phyloP scores from a whole-genome alignment of 163 green algal genomes.

The Chlamydomonas reinhardtii region DNA sequence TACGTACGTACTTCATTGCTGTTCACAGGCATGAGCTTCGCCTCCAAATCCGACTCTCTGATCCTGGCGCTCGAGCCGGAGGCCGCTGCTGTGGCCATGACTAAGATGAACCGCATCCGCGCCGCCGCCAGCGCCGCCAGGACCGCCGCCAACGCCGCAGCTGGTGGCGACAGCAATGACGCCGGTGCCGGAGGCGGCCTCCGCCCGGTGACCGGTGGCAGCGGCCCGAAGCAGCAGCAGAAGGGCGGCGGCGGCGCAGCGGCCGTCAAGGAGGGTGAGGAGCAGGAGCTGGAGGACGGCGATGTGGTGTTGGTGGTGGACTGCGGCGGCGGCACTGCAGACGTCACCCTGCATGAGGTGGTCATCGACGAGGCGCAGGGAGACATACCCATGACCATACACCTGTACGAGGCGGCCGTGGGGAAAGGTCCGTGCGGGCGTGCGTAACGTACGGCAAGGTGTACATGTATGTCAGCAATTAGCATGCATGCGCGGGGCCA shows the following conservation, averaged over 20 bases:
- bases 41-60: neutral
- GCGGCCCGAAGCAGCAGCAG: too few species aligned
- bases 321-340: conserved; percentile 26
- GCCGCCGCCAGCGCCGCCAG: neutral
- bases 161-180: too few species aligned
- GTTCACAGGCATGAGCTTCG: conserved; percentile 1
- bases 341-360: conserved; percentile 30
- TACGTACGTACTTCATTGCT: too few species aligned
- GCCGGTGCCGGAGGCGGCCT: neutral
- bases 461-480: too few species aligned
- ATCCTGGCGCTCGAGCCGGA: conserved; percentile 41
- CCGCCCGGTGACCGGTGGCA: neutral
- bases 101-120: neutral
- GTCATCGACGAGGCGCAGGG: neutral
- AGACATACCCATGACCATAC: neutral
- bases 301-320: conserved; percentile 29
- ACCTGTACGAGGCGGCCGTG: conserved; percentile 30
- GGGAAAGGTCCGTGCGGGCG: neutral
- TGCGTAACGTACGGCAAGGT: too few species aligned
- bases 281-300: neutral
- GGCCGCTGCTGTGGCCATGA: neutral
- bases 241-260: neutral
- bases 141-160: neutral
- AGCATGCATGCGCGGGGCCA: neutral
- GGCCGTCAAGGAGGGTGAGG: too few species aligned